A percentile compares a stretch with the other conserved stretches of the same genome.
Evolutionary conservation across 2,329 filamentous ascomycete species (phyloP).

Genomic region (Aspergillus pseudonomiae): DNA sequence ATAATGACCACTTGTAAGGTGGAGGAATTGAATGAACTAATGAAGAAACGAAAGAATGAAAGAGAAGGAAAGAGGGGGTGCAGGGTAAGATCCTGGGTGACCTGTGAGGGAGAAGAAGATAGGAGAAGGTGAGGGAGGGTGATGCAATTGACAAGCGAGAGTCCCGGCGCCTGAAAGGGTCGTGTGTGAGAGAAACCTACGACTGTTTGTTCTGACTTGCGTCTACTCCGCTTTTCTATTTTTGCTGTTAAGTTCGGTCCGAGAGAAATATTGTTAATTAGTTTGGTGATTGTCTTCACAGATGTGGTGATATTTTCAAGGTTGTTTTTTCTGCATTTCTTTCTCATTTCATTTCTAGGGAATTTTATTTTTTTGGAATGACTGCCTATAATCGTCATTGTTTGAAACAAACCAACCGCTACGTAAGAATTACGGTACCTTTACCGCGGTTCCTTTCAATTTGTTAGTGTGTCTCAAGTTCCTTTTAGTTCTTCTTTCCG

Average conservation of each 20-base stretch:
- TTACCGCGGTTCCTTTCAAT: background rate
- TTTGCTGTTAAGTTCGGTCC: background rate
- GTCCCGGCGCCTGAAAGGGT: slow-evolving; percentile 8
- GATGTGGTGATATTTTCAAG: background rate
- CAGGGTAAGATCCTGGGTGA: slow-evolving; percentile 16
- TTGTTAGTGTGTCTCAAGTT: background rate
- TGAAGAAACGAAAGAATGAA: slow-evolving; percentile 11
- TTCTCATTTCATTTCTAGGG: background rate
- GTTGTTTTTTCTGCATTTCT: background rate
- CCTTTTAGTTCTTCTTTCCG: background rate
- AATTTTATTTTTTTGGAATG: background rate
- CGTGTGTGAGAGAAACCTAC: slow-evolving; percentile 13
- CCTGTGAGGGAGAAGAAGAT: slow-evolving; percentile 14
- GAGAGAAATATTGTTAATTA: background rate
- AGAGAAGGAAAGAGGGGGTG: slow-evolving; percentile 15
- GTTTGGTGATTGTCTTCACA: background rate
- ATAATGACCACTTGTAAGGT: slow-evolving; percentile 1
- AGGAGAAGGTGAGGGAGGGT: slow-evolving; percentile 17
- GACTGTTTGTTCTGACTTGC: background rate
- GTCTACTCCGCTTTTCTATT: slow-evolving; percentile 2
- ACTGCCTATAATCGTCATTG: background rate
- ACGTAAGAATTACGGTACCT: slow-evolving; percentile 1
- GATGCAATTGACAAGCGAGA: slow-evolving; percentile 28
- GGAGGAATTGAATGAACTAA: slow-evolving; percentile 9
- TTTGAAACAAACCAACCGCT: background rate